Evolutionary conservation across 2,329 filamentous ascomycete species (phyloP).

Genomic region (Beauveria sp.): DNA sequence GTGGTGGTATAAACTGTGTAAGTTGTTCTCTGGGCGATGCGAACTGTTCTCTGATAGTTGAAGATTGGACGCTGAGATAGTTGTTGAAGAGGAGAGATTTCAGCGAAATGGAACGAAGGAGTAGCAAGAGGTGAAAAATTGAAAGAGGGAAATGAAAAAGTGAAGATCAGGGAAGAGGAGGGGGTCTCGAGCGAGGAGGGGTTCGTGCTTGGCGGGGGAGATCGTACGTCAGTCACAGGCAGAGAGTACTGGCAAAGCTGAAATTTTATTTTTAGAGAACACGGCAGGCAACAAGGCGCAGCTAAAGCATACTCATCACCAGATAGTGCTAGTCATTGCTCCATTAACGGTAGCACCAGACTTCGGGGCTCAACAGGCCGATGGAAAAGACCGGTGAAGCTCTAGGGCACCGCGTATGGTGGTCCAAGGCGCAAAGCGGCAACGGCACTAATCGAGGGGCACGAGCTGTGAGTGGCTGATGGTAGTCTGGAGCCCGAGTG

Average conservation of each 20-base stretch:
- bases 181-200: constrained; percentile 6
- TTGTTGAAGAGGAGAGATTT: not conserved
- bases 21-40: not conserved
- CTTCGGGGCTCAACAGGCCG: not conserved
- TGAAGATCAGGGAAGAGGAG: constrained; percentile 13
- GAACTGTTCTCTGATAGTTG: not conserved
- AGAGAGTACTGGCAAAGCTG: not conserved
- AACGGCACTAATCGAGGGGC: not conserved
- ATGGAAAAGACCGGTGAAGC: constrained; percentile 8
- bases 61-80: constrained; percentile 12
- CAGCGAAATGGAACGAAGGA: not conserved
- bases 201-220: constrained; percentile 9
- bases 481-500: not conserved
- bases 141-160: constrained; percentile 13
- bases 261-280: not conserved
- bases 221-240: constrained; percentile 7
- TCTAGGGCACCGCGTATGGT: not conserved
- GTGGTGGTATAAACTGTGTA: constrained; percentile 6
- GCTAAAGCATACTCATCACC: not conserved
- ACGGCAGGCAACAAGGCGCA: not conserved
- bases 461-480: constrained; percentile 8
- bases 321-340: not conserved
- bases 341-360: not conserved
- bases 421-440: not conserved
- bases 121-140: constrained; percentile 8